Base-by-base conservation (phyloP, 371 early-diverging fungal species). In the Mucor lusitanicus region DNA sequence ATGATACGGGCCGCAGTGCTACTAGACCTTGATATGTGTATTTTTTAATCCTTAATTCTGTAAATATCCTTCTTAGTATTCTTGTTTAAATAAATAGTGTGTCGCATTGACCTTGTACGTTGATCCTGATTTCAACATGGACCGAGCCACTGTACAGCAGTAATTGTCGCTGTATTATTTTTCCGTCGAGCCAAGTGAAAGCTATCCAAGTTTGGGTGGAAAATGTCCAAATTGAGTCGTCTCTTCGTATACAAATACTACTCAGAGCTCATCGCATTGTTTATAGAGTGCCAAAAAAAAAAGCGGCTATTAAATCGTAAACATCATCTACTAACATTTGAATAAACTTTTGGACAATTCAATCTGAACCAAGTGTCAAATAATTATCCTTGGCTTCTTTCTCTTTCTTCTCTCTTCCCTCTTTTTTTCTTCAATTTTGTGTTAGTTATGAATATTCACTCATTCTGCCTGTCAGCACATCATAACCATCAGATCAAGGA, bases 311-410 rank as follows among this genome's bases (percentile, higher is more conserved):
- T 27, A 25, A 53, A 53, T 27, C 27, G 13, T 12, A 53, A 53
- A 53, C 27, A 53, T 53, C 13, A 30, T 30, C n/a, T n/a, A n/a
- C n/a, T 23, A 25, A 27, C 27, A 53, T 27, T 27, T 27, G 13
- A 53, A 53, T 53, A 53, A 53, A 53, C 53, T 53, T 53, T 53
- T 53, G 25, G 6, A 23, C 27, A 53, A 15, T 53, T 53, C 53
- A 53, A 53, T 53, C 27, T 27, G 53, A 53, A 53, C 53, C 53
- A 53, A 53, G 53, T 53, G 53, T 53, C 53, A 53, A 53, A 50
- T 25, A 25, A 53, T 46, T 46, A 53, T 53, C 53, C 53, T 53
- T 53, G 53, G 0, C 2, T 50, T 13, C 13, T 23, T 50, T 13
- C 15, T 13, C 13, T 3, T 12, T 12, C 27, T 27, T 13, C 25